Evolutionary conservation across 495 filamentous ascomycete genomes (phyloP), one percentile per base, ranked within the genome.

Genomic region (Hypoxylon fuscum): DNA sequence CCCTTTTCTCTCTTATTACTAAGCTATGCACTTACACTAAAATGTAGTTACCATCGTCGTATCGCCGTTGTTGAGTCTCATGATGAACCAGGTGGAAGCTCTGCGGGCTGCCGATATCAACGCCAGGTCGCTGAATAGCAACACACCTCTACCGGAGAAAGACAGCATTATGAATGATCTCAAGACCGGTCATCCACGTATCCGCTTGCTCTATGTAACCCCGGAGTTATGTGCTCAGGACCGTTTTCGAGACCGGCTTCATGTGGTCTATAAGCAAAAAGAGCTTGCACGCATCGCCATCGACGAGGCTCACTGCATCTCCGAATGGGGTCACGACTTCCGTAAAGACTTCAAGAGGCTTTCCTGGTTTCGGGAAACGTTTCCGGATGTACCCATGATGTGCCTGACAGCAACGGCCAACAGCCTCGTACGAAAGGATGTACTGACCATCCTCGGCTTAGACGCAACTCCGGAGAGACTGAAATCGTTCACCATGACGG

Each of bases 311-410:
- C 94, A 98, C 71, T 97, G 94, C 72, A 96, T 98, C 62, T 93
- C 89, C 8, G 93, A 98, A 87, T 98, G 94, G 94, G 94, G 94
- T 14, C 93, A 98, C 71, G 94, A 98, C 72, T 98, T 98, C 68
- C 89, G 94, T n/a, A 90, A 89, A 14, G 88, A 92, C 27, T 97
- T 96, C 75, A 91, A 92, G 64, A 82, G 88, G 20, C 83, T 98
- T n/a, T 87, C 86, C 5, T 96, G 90, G 86, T 96, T 98, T 78
- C 91, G 89, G 58, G 79, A 83, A 22, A 85, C 85, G 17, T 90
- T 91, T 56, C 93, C 93, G 0, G 79, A 88, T 22, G 90, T 97
- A 0, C 92, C 94, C 18, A 88, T 97, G 25, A 96, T 93, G 62
- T 94, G 91, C 43, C 81, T 96, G 14, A 98, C 94, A 0, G 94